These are phyloP conservation scores for Neurospora sp. DNA, from an alignment of 495 filamentous ascomycete species.

Conservation along the genomic window DNA sequence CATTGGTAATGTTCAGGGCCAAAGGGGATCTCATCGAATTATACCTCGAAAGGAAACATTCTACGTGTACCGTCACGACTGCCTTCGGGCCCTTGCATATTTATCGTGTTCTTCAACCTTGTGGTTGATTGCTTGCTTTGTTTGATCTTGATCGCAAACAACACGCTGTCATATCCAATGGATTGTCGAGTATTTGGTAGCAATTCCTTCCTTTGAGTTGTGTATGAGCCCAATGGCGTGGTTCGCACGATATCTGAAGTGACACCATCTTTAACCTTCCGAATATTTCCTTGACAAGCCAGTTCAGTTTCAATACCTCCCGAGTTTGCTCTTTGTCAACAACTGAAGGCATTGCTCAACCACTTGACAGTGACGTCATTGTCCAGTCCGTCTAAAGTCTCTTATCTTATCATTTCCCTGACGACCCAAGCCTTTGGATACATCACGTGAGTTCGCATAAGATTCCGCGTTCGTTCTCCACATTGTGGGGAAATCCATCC, in stretches of 20 bases:
- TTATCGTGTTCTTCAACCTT: neutral
- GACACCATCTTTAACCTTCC: neutral
- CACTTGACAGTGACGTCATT: neutral
- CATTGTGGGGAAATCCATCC: neutral
- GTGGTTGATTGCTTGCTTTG: neutral
- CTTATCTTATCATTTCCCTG: neutral
- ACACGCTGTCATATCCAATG: neutral
- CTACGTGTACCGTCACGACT: neutral
- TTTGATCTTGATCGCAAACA: neutral
- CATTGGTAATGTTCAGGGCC: neutral
- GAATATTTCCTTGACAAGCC: neutral
- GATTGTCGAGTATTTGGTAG: too few relatives aligned
- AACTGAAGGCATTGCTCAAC: neutral
- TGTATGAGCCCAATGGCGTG: neutral
- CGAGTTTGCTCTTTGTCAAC: neutral
- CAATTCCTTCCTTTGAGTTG: neutral
- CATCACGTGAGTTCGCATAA: neutral
- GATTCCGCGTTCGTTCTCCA: neutral
- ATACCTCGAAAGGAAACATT: neutral
- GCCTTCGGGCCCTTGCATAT: neutral
- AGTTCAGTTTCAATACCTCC: neutral
- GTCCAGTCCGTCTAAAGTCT: neutral
- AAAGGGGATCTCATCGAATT: neutral
- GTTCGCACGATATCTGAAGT: neutral
- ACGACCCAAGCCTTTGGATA: neutral